Evolutionary conservation across 345 rosid species (phyloP), one percentile per base, ranked within the genome.

Genomic region (Hevea brasiliensis): DNA sequence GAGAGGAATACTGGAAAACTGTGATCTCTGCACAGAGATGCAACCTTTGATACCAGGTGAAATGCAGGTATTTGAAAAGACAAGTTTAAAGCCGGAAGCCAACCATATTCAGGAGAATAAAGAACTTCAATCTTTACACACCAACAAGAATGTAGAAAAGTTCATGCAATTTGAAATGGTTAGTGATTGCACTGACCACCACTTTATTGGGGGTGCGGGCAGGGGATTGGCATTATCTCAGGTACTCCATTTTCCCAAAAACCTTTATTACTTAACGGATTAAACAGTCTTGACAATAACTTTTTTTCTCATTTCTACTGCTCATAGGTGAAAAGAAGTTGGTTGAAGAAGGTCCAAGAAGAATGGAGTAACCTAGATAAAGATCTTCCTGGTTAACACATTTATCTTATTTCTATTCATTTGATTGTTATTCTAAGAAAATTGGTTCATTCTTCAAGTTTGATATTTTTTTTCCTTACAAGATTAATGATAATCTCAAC

Each of bases 261-360:
- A 21, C 71, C 15, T 51, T 48, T 53, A 69, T 62, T 58, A 53
- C 57, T 71, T 26, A 20, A 29, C 24, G 8, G 61, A 47, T n/a
- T n/a, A 74, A 63, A 66, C 13, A 3, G 48, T 64, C 20, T 8
- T 66, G 61, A 72, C 73, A 2, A 71, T 40, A 67, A 8, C 35
- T 44, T 40, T 56, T 65, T 74, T 55, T 41, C 56, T 47, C 45
- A 2, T 55, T 26, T 53, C 71, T 75, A 64, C 67, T 68, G 61
- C 65, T 61, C 35, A 72, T 75, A 94, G 98, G 84, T 88, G 42
- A 81, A 87, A 76, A 85, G 84, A 81, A 71, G 87, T 71, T 90
- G 96, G 99, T 77, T 87, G 76, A 95, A 87, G 87, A 92, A 84
- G 82, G 94, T 95, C 81, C 96, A 85, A 76, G 91, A 87, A 81